Base-by-base conservation (phyloP, 1,284 basidiomycete genomes). In the Kalmanozyma brasiliensis region DNA sequence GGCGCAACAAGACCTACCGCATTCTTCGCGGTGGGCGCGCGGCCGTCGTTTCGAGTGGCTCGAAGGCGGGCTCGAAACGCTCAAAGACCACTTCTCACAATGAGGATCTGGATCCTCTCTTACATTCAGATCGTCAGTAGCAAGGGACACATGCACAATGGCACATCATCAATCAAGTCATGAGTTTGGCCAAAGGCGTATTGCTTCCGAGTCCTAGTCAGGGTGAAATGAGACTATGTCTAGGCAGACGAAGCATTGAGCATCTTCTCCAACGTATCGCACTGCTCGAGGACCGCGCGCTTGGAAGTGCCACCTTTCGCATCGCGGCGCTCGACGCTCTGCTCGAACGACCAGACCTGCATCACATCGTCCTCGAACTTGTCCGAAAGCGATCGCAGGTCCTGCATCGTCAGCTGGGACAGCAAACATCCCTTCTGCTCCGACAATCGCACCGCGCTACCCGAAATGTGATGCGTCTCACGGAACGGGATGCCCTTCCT, bases 381-480 rank as follows among this genome's bases (percentile, higher is more conserved):
- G 43, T 87, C 86, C 72, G 88, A 89, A 64, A 98, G 85, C 16
- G 83, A 81, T 80, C 90, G 87, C 84, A 89, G 93, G 80, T 98
- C 93, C 24, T 88, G 84, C 45, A 94, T 85, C 1, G 89, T 87
- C 55, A 98, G 86, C 41, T 91, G 88, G 59, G 92, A 89, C 38
- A 98, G 86, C 76, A 91, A 89, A 78, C 90, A 90, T 69, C 87
- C 86, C 33, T 88, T 88, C 47, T 90, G 86, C 83, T 98, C 95
- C 0, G 95, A 94, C 33, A 98, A 86, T 3, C 94, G 93, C 52
- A 98, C 95, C 16, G 94, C 92, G 32, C 93, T 90, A 14, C 95
- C 95, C 8, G 95, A 97, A 74, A 98, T 90, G 83, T 98, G 95
- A 83, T 98, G 95, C 2, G 95, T 98, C 85, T 98, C 94, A 41